phyloP scores from a whole-genome alignment of 495 filamentous ascomycete species.

The Tuber aestivum region DNA sequence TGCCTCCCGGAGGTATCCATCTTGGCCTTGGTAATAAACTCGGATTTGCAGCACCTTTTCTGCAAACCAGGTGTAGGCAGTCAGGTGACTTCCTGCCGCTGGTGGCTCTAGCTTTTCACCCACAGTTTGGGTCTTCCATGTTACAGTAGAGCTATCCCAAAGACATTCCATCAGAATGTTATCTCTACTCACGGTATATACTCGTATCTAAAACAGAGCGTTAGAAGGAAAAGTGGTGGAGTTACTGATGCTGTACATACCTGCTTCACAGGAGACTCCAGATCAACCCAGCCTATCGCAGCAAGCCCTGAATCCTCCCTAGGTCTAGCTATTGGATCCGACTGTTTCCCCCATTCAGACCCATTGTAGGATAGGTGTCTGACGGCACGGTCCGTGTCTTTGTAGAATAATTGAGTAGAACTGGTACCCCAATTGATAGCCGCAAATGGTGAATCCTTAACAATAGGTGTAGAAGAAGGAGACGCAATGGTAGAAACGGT shows the following conservation, averaged over 20 bases:
- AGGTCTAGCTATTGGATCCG: not conserved
- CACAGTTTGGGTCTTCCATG: not conserved
- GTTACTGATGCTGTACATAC: not conserved
- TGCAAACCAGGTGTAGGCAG: not conserved
- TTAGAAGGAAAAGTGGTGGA: not conserved
- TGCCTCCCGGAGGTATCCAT: not conserved
- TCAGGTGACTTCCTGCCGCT: not conserved
- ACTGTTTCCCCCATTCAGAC: not conserved
- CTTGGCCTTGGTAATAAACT: not conserved
- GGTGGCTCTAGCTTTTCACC: not conserved
- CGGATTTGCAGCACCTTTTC: not conserved
- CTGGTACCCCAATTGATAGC: not conserved
- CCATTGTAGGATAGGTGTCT: not conserved
- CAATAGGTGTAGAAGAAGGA: not conserved
- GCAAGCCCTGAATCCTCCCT: not conserved
- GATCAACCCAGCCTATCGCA: not conserved
- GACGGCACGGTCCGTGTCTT: not conserved
- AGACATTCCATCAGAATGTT: not conserved
- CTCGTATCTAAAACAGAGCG: not conserved
- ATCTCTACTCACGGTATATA: not conserved
- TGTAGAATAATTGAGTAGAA: not conserved
- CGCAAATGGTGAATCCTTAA: not conserved
- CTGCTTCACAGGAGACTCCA: not conserved
- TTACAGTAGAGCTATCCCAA: not conserved
- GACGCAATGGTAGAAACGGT: not conserved